A percentile compares a stretch with the other conserved stretches of the same genome.
These are phyloP conservation scores for Camellia oleifera DNA, from an alignment of 179 eudicot genomes.

Conservation along the genomic window DNA sequence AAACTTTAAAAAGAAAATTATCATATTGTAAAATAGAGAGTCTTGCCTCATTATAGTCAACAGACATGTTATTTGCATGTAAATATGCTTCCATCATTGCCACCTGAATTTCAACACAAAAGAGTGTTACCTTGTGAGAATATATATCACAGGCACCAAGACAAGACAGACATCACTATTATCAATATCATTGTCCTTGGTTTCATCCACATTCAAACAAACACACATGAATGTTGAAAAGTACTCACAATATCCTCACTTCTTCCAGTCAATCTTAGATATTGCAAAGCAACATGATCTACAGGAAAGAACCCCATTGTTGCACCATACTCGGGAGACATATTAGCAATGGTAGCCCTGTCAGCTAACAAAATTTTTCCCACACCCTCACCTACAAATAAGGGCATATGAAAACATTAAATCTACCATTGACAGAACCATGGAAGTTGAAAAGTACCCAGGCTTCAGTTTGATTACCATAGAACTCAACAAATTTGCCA, in stretches of 20 bases:
- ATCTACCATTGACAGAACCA: background rate
- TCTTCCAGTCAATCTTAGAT: constrained; percentile 48
- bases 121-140: background rate
- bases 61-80: constrained; percentile 51
- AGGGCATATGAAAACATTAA: background rate
- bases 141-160: background rate
- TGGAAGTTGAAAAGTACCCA: background rate
- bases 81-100: constrained; percentile 55
- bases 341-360: constrained; percentile 57
- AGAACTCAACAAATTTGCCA: constrained; percentile 51
- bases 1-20: background rate
- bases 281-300: constrained; percentile 47
- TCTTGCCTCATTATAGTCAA: constrained; percentile 45
- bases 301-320: constrained; percentile 56
- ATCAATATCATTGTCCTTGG: background rate
- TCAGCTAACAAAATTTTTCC: constrained; percentile 46
- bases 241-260: constrained; percentile 46
- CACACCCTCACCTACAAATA: constrained; percentile 38
- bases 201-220: background rate
- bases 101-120: constrained; percentile 26
- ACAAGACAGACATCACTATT: background rate
- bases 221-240: background rate
- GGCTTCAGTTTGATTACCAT: constrained; percentile 26
- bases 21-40: background rate
- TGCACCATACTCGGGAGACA: constrained; percentile 59